Evolutionary conservation across 108 stramenopile genomes (phyloP), one percentile per base, ranked within the genome.

Genomic region (Ochromonas danica): DNA sequence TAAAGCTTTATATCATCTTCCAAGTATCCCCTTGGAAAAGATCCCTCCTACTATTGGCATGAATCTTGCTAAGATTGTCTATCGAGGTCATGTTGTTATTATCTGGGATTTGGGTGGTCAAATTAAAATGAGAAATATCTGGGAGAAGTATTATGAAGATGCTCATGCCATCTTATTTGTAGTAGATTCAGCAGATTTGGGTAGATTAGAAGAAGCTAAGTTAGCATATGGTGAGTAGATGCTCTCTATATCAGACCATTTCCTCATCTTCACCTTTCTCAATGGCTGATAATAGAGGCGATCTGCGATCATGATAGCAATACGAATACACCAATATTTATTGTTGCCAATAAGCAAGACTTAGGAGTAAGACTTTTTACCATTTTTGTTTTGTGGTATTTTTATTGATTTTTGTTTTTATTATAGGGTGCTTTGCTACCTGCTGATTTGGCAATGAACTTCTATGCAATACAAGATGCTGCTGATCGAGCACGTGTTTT

Each of bases 81-180:
- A 87, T 40, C 78, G 70, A 41, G 83, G 85, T 71, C 71, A 62
- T 57, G 74, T 57, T 28, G 87, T 88, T 1, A 87, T 83, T 25
- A 81, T 88, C 61, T 88, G 88, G 88, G 88, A 88, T 38, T 80
- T 88, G 30, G 88, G 88, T 30, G 88, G 88, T 31, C 79, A 86
- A 80, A 61, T 86, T 30, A 61, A 79, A 0, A 77, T 87, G 62
- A 80, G 88, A 33, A 81, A 82, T 10, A 79, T 88, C 31, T 88
- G 88, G 88, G 83, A 87, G 35, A 86, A 84, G 39, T 88, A 88
- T 60, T 88, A 88, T 60, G 84, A 85, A 1, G 87, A 88, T 36
- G 87, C 88, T 25, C 82, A 88, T 60, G 88, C 85, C 42, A 40
- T 87, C 22, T 61, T 88, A 27, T 88, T 86, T 57, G 86, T 88